phyloP scores from a whole-genome alignment of 2,329 filamentous ascomycete genomes.

The Hypoxylon sp. region DNA sequence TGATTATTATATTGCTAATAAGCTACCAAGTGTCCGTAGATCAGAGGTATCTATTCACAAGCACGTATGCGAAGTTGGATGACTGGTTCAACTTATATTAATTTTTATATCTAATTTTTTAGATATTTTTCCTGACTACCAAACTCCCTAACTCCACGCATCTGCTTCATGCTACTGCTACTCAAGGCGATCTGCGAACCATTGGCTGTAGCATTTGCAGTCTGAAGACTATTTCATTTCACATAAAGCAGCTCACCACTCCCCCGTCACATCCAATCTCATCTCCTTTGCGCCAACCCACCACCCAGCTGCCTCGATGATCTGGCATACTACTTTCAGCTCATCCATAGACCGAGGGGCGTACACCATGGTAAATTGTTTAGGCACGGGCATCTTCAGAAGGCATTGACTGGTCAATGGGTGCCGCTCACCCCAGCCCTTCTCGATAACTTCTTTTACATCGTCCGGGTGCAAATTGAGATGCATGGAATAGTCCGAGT shows the following conservation, averaged over 20 bases:
- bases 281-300: slow-evolving; percentile 62
- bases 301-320: slow-evolving; percentile 79
- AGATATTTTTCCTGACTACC: too few relatives aligned
- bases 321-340: slow-evolving; percentile 69
- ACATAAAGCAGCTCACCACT: slow-evolving; percentile 3
- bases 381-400: slow-evolving; percentile 73
- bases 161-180: too few relatives aligned
- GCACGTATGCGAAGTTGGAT: too few relatives aligned
- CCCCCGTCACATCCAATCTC: slow-evolving; percentile 42
- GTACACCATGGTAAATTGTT: slow-evolving; percentile 83
- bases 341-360: slow-evolving; percentile 74
- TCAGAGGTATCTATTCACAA: too few relatives aligned
- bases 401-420: slow-evolving; percentile 70
- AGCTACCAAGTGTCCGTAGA: too few relatives aligned
- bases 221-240: too few relatives aligned
- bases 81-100: too few relatives aligned
- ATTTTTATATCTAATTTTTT: too few relatives aligned
- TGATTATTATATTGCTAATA: too few relatives aligned
- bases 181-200: too few relatives aligned
- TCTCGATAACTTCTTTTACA: slow-evolving; percentile 73
- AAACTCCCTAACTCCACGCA: too few relatives aligned
- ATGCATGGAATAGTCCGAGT: slow-evolving; percentile 79
- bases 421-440: slow-evolving; percentile 80
- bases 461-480: slow-evolving; percentile 83
- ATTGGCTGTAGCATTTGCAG: too few relatives aligned